Percentiles rank a stretch among this genome's conserved stretches.
These are phyloP conservation scores for Ustilago xerochloae DNA, from an alignment of 1,284 basidiomycete genomes.

Conservation along the genomic window DNA sequence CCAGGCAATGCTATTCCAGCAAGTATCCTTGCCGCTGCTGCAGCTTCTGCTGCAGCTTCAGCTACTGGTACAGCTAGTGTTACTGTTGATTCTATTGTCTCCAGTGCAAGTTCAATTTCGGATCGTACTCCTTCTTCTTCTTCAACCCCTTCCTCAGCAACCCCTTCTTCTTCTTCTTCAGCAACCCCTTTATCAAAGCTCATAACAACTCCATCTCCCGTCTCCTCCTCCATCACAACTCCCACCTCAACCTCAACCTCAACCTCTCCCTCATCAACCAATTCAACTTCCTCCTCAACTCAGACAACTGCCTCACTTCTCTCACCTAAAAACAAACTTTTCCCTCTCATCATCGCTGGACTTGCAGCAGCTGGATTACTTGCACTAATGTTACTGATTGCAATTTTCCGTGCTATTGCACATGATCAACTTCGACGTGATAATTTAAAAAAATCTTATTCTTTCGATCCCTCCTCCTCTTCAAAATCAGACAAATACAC, in stretches of 20 bases:
- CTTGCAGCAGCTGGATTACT: constrained; percentile 27
- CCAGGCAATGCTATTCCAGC: constrained; percentile 16
- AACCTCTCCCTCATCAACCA: not conserved
- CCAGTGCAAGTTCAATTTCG: not conserved
- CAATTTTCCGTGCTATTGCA: constrained; percentile 32
- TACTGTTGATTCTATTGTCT: not conserved
- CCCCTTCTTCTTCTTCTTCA: not conserved
- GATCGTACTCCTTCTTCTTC: constrained; percentile 8
- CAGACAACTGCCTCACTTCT: constrained; percentile 9
- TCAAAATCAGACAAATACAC: constrained; percentile 16
- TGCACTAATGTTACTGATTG: constrained; percentile 44
- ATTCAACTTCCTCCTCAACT: not conserved
- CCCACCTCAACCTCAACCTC: not conserved
- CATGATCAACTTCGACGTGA: constrained; percentile 38
- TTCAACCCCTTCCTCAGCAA: not conserved
- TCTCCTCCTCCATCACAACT: not conserved
- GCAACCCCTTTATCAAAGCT: not conserved
- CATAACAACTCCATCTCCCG: not conserved
- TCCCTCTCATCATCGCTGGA: constrained; percentile 46
- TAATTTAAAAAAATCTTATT: constrained; percentile 20
- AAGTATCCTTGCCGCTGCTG: constrained; percentile 17
- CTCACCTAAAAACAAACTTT: constrained; percentile 42
- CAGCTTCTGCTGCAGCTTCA: not conserved
- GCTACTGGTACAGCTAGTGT: not conserved
- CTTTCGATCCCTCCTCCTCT: constrained; percentile 14